Base-by-base conservation (phyloP, 2,329 filamentous ascomycete species). In the Penicillium paneum region DNA sequence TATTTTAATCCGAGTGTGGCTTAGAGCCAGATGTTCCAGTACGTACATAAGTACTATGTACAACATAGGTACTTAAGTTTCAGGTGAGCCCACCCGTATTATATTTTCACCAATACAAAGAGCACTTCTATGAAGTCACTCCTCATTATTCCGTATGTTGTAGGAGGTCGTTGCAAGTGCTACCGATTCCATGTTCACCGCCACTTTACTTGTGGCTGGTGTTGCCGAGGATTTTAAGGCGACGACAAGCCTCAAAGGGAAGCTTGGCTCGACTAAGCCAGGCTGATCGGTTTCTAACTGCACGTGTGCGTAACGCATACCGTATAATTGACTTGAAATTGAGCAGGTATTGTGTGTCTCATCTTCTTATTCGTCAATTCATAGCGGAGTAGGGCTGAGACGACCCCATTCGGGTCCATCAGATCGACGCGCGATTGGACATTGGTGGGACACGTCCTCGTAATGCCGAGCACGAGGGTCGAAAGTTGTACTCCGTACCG, bases 221-320 rank as follows among this genome's bases (percentile, higher is more conserved):
- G 48, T 55, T 52, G 49, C 29, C 54, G 32, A 41, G 49, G 54
- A 61, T 61, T 54, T 53, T 64, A 65, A 48, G 62, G 61, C 64
- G 52, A 42, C 28, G 55, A 62, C 62, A 67, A 67, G 63, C 64
- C 57, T 67, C 58, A 13, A 55, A 60, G 58, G 54, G 52, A 60
- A 63, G 64, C 65, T 67, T 67, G 60, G 64, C 59, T 54, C 54
- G 48, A 47, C 24, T 36, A 39, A 32, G 3, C 19, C 44, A 32
- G 32, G 43, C 6, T 35, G 31, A 52, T 41, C 29, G 41, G 19
- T 38, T 45, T 51, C 17, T 19, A 17, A 31, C n/a, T 48, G 19
- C 21, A 24, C 21, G 6, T 24, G 21, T 24, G 21, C 31, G 44
- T 49, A 31, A 58, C 26, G 21, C 29, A 40, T 24, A 46, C 36